phyloP scores from a whole-genome alignment of 2,329 filamentous ascomycete genomes.

The Phaeophleospora eucalypticola region DNA sequence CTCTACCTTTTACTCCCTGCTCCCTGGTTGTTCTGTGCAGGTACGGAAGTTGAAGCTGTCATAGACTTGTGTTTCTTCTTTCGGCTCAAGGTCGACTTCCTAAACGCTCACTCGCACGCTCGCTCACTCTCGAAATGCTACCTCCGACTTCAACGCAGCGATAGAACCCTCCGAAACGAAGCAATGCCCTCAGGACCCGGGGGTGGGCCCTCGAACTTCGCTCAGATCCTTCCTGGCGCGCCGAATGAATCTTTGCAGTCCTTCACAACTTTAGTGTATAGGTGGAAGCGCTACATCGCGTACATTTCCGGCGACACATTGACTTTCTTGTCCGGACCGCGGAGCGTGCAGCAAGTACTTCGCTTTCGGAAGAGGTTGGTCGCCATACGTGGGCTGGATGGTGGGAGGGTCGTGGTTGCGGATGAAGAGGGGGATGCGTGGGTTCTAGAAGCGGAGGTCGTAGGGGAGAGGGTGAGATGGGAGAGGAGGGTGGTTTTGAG shows the following conservation, averaged over 20 bases:
- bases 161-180: no score
- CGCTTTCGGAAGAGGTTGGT: constrained; percentile 56
- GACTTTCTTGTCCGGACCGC: constrained; percentile 71
- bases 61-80: no score
- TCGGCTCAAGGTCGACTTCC: no score
- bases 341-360: constrained; percentile 79
- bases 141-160: no score
- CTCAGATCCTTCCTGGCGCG: constrained; percentile 67
- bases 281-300: constrained; percentile 66
- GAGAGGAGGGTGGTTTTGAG: constrained; percentile 59
- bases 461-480: constrained; percentile 71
- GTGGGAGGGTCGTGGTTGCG: constrained; percentile 78
- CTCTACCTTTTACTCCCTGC: no score
- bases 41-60: no score
- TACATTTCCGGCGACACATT: constrained; percentile 90
- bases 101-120: no score
- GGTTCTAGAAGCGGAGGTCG: constrained; percentile 72
- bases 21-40: no score
- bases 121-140: no score
- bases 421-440: constrained; percentile 60
- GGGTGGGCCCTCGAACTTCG: constrained; percentile 23
- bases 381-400: constrained; percentile 75
- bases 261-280: constrained; percentile 69
- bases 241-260: constrained; percentile 74
- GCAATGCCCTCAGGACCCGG: constrained; percentile 7